A percentile compares a stretch with the other conserved stretches of the same genome.
phyloP scores from a whole-genome alignment of 2,329 filamentous ascomycete species.

The Graphilbum ipis-grandicollis region DNA sequence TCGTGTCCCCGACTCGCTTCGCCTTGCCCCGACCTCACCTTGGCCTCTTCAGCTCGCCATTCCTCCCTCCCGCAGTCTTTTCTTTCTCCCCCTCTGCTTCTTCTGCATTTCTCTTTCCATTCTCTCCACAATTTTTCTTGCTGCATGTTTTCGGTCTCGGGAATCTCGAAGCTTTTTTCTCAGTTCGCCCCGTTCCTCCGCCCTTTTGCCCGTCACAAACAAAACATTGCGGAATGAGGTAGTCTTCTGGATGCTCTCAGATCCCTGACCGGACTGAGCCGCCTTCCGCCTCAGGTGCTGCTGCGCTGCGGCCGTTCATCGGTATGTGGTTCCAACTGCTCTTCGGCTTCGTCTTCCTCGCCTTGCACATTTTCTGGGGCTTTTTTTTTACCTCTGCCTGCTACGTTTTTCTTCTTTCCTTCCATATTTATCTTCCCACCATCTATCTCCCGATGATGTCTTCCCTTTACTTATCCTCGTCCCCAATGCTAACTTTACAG shows the following conservation, averaged over 20 bases:
- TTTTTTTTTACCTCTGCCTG: too few relatives aligned
- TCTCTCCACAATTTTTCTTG: too few relatives aligned
- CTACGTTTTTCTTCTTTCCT: too few relatives aligned
- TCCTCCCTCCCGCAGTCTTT: too few relatives aligned
- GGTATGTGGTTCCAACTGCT: not conserved
- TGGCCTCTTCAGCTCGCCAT: not conserved
- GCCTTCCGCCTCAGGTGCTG: not conserved
- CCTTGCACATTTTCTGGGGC: not conserved
- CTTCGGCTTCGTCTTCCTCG: not conserved
- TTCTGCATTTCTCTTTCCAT: too few relatives aligned
- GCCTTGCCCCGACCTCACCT: not conserved
- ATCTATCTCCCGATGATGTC: too few relatives aligned
- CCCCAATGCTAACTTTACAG: too few relatives aligned
- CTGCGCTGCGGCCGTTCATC: not conserved
- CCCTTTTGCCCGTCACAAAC: not conserved
- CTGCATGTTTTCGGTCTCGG: too few relatives aligned
- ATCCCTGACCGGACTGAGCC: slow-evolving; percentile 38
- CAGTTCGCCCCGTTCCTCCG: not conserved
- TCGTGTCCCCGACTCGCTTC: not conserved
- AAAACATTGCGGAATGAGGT: slow-evolving; percentile 34
- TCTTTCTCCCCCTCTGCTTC: too few relatives aligned
- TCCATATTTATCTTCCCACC: too few relatives aligned
- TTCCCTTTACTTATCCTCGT: too few relatives aligned
- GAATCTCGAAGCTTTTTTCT: too few relatives aligned
- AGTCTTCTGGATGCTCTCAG: slow-evolving; percentile 36